Percentiles rank a stretch among this genome's conserved stretches.
phyloP scores from a whole-genome alignment of 495 filamentous ascomycete species.

The Aspergillus taichungensis region DNA sequence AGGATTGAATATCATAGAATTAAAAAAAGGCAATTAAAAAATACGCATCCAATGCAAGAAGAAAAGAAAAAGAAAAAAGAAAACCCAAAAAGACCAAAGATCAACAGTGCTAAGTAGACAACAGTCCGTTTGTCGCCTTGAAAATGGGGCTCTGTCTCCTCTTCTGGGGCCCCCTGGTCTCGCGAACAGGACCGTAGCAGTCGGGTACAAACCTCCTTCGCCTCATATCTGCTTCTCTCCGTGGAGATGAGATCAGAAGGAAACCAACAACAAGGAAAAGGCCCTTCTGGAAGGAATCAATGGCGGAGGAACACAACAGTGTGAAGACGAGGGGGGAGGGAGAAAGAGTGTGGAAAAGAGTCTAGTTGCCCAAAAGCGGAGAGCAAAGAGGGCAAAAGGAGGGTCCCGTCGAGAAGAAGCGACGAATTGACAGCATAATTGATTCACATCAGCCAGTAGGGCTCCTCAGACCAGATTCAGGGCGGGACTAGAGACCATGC shows the following conservation, averaged over 20 bases:
- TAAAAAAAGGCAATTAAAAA: too few species aligned
- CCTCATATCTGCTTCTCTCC: too few species aligned
- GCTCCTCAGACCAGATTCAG: slow-evolving; percentile 9
- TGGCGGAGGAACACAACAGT: not conserved
- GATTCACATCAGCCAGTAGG: slow-evolving; percentile 7
- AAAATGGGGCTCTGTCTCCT: not conserved
- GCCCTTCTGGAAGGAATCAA: slow-evolving; percentile 13
- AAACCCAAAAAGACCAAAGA: not conserved
- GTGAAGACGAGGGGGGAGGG: slow-evolving; percentile 2
- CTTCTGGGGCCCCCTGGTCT: slow-evolving; percentile 2
- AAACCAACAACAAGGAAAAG: not conserved
- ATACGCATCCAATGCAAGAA: too few species aligned
- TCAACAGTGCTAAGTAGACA: not conserved
- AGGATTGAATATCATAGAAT: too few species aligned
- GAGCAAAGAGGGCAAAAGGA: slow-evolving; percentile 1
- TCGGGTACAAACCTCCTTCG: slow-evolving; percentile 18
- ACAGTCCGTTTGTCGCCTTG: too few species aligned
- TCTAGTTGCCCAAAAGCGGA: slow-evolving; percentile 27
- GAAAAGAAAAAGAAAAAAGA: not conserved
- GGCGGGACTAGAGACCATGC: slow-evolving; percentile 20
- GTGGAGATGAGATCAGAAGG: too few species aligned
- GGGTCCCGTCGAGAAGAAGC: slow-evolving; percentile 11
- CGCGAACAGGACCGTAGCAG: slow-evolving; percentile 3
- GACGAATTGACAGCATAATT: slow-evolving; percentile 16
- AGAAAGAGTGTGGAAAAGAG: not conserved